Conservation (phyloP, 2,329 filamentous ascomycete species). For the Verticillium albo-atrum region DNA sequence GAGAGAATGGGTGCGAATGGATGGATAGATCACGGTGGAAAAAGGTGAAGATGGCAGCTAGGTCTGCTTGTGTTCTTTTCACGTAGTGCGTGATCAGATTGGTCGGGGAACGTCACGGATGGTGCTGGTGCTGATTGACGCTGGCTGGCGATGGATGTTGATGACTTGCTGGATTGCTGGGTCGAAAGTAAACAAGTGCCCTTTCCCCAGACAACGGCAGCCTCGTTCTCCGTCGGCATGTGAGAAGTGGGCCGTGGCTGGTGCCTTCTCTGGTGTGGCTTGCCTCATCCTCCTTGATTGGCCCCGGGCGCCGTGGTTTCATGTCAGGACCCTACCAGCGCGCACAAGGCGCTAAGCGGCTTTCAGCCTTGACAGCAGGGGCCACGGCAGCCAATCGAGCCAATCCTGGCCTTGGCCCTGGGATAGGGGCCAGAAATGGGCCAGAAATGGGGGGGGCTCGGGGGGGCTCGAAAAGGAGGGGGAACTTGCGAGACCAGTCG, state of each 20-base stretch:
- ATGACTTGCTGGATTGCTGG: neutral
- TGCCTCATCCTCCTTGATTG: slow-evolving; percentile 1
- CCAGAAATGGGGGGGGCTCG: neutral
- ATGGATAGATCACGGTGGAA: neutral
- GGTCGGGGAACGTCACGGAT: neutral
- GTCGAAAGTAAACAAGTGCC: slow-evolving; percentile 10
- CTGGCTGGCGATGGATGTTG: neutral
- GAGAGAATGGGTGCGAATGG: neutral
- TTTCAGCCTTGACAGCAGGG: slow-evolving; percentile 10
- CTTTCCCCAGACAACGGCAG: slow-evolving; percentile 17
- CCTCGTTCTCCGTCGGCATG: slow-evolving; percentile 13
- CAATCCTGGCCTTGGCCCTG: neutral
- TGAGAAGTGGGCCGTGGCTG: slow-evolving; percentile 10
- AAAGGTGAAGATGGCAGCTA: neutral
- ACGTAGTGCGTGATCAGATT: neutral
- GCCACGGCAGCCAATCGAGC: neutral
- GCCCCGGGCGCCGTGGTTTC: slow-evolving; percentile 8
- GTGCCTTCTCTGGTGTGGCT: slow-evolving; percentile 7
- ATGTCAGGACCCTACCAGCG: slow-evolving; percentile 4
- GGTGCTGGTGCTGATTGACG: neutral
- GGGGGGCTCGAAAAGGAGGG: slow-evolving; percentile 11
- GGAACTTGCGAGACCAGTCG: neutral
- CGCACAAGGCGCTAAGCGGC: slow-evolving; percentile 7
- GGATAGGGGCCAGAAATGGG: slow-evolving; percentile 3
- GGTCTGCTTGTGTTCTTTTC: neutral